Evolutionary conservation across 2,329 filamentous ascomycete genomes (phyloP), one percentile per base, ranked within the genome.

Genomic region (Sarocladiaceae sp.): DNA sequence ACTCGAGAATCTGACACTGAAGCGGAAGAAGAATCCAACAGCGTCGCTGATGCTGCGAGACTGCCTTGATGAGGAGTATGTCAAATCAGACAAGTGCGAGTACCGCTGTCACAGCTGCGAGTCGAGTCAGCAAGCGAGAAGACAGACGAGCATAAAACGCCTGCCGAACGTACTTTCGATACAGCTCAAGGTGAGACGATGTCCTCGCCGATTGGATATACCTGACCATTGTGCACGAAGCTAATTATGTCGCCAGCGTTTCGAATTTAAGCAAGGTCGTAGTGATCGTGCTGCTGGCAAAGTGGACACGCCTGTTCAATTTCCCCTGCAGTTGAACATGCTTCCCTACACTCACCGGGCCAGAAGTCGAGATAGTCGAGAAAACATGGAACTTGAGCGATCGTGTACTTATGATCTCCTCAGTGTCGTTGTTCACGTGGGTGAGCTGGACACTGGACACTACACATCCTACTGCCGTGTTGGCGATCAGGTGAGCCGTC

Each of bases 351-450:
- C 91, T 0, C 89, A 87, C 42, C 79, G 82, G 17, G 81, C 82
- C 35, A 73, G 77, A 54, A 69, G 62, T 48, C 66, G 74, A 44
- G 77, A 82, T 55, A 71, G 64, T 42, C 68, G 75, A 35, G 77
- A 82, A 54, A 77, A 73, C 57, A 72, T 81, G 42, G 82, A 85
- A 60, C 66, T 86, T 17, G 77, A 77, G 52, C 74, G 82, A 60
- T 84, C 80, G 4, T 91, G 88, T 62, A 83, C 87, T 4, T 97
- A 97, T 66, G 90, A 96, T 59, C 79, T 97, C 1, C 80, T 92
- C 17, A 91, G 88, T 56, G 92, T 96, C 2, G 87, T 97, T 20
- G 92, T 96, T 35, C 93, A 97, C 64, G 89, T 95, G 55, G 93
- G 93, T 50, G 90, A 93, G 67, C 87, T 97, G 53, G 91, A 97